These are phyloP conservation scores for Talaromyces amestolkiae DNA, from an alignment of 2,329 filamentous ascomycete species.

Conservation along the genomic window DNA sequence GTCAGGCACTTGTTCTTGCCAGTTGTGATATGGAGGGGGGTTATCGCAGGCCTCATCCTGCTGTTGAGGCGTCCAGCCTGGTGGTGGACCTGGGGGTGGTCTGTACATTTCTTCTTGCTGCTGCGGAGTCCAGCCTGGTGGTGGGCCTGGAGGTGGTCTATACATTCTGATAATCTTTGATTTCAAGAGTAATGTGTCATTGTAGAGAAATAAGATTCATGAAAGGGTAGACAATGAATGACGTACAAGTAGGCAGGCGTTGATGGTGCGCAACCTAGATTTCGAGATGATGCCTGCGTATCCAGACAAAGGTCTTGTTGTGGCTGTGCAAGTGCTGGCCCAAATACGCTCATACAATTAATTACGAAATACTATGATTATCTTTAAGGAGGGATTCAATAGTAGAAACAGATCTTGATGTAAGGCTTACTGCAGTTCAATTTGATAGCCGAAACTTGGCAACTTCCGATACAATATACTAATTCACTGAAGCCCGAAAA, in stretches of 20 bases:
- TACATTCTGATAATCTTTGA: conserved; percentile 10
- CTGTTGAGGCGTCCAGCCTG: conserved; percentile 1
- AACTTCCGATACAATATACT: neutral
- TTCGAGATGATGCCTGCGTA: neutral
- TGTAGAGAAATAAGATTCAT: neutral
- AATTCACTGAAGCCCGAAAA: neutral
- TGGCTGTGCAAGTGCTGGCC: conserved; percentile 10
- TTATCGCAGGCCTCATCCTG: conserved; percentile 18
- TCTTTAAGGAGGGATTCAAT: neutral
- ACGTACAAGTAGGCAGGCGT: neutral
- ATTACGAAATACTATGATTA: neutral
- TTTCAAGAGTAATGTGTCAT: neutral
- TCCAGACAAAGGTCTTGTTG: neutral
- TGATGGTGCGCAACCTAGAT: neutral
- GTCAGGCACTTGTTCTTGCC: conserved; percentile 59
- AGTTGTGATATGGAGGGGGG: conserved; percentile 61
- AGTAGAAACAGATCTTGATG: neutral
- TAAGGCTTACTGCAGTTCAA: neutral
- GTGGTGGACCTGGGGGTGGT: conserved; percentile 16
- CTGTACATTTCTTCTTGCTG: neutral
- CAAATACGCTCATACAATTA: neutral
- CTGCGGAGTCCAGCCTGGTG: conserved; percentile 8
- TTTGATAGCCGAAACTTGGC: neutral
- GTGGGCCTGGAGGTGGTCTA: conserved; percentile 11
- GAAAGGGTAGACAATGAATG: neutral